phyloP scores from a whole-genome alignment of 495 filamentous ascomycete genomes.

The Halenospora varia region DNA sequence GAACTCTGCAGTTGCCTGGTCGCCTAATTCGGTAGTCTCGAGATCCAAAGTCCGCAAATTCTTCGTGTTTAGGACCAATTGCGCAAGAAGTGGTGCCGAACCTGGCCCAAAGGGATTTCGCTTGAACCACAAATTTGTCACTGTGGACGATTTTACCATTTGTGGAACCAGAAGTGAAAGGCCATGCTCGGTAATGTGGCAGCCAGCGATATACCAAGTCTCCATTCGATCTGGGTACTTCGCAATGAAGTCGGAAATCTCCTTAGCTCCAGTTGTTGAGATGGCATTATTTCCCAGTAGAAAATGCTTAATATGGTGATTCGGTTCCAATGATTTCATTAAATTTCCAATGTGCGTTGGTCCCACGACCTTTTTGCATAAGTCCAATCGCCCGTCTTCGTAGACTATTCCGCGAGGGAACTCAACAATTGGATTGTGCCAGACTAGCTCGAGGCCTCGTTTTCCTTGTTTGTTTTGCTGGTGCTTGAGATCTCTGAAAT shows the following conservation, averaged over 20 bases:
- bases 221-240: conserved; percentile 34
- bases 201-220: conserved; percentile 42
- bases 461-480: not conserved
- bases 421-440: not conserved
- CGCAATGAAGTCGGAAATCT: conserved; percentile 32
- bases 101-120: conserved; percentile 36
- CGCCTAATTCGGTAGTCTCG: conserved; percentile 38
- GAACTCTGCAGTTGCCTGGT: conserved; percentile 29
- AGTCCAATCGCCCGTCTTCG: conserved; percentile 10
- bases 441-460: not conserved
- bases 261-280: conserved; percentile 31
- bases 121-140: conserved; percentile 43
- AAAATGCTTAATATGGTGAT: conserved; percentile 35
- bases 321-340: conserved; percentile 30
- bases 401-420: conserved; percentile 1
- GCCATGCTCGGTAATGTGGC: conserved; percentile 29
- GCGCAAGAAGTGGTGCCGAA: conserved; percentile 24
- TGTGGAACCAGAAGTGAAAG: conserved; percentile 30
- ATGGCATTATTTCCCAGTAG: conserved; percentile 43
- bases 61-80: conserved; percentile 25
- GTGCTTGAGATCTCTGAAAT: not conserved
- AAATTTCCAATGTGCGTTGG: conserved; percentile 33
- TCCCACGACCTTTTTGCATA: conserved; percentile 36
- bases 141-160: conserved; percentile 25
- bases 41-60: conserved; percentile 38